phyloP scores from a whole-genome alignment of 305 asterid genomes.

The Solanum hybrid region DNA sequence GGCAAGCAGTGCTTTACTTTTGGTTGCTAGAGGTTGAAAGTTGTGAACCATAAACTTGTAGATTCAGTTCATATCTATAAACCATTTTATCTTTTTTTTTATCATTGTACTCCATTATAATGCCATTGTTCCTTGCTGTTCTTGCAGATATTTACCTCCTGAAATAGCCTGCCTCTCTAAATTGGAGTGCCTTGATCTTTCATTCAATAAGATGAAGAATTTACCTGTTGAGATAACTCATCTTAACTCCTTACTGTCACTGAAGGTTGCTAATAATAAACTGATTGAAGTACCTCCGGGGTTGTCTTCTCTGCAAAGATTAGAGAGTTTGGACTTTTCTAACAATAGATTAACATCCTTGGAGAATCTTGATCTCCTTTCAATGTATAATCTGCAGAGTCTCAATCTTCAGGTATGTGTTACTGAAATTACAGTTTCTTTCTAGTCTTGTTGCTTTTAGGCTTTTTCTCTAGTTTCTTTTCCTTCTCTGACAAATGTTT shows the following conservation, averaged over 20 bases:
- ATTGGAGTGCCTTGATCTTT: constrained; percentile 77
- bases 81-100: background rate
- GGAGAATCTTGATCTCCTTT: constrained; percentile 57
- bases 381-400: constrained; percentile 54
- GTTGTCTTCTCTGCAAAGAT: constrained; percentile 48
- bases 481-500: background rate
- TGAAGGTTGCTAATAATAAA: constrained; percentile 73
- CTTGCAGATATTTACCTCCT: constrained; percentile 83
- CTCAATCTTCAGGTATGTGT: constrained; percentile 68
- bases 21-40: background rate
- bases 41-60: background rate
- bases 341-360: constrained; percentile 68
- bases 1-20: background rate
- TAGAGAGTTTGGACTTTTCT: constrained; percentile 80
- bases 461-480: background rate
- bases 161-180: constrained; percentile 71
- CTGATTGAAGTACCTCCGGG: constrained; percentile 59
- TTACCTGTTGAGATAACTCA: constrained; percentile 69
- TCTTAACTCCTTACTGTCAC: constrained; percentile 44
- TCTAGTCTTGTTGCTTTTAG: background rate
- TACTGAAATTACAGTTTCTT: background rate
- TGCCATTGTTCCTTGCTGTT: background rate
- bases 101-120: background rate
- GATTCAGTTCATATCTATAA: background rate
- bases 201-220: constrained; percentile 84